Percentiles rank a stretch among this genome's conserved stretches.
These are phyloP conservation scores for Phytophthora melonis DNA, from an alignment of 352 stramenopile genomes.

Conservation along the genomic window DNA sequence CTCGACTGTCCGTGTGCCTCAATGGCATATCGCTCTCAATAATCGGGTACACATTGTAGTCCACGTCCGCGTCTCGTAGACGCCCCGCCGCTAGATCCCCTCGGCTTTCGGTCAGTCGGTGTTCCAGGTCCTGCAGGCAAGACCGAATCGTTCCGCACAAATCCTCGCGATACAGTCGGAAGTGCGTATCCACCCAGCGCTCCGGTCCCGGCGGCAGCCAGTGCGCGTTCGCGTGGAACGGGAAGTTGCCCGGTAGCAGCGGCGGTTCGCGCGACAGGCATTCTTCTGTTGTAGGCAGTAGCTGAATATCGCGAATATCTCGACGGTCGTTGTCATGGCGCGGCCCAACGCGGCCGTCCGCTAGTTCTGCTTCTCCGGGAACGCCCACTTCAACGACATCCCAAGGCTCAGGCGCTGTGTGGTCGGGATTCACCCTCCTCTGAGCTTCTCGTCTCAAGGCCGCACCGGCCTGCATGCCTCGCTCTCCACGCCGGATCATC, in stretches of 20 bases:
- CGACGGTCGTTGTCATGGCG: slow-evolving; percentile 53
- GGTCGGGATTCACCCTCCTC: neutral
- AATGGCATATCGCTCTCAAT: slow-evolving; percentile 24
- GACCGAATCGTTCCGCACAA: slow-evolving; percentile 44
- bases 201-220: slow-evolving; percentile 51
- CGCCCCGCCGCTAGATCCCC: slow-evolving; percentile 27
- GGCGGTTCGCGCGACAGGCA: slow-evolving; percentile 37
- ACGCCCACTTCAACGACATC: slow-evolving; percentile 41
- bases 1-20: slow-evolving; percentile 37
- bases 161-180: slow-evolving; percentile 56
- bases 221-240: slow-evolving; percentile 50
- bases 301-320: slow-evolving; percentile 43
- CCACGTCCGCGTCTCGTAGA: slow-evolving; percentile 34
- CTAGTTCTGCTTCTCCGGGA: slow-evolving; percentile 26
- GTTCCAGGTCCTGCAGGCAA: slow-evolving; percentile 44
- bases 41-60: slow-evolving; percentile 47
- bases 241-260: slow-evolving; percentile 47
- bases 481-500: slow-evolving; percentile 40
- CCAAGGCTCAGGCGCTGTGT: slow-evolving; percentile 22
- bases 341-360: slow-evolving; percentile 39
- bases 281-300: slow-evolving; percentile 51
- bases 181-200: slow-evolving; percentile 56
- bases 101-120: slow-evolving; percentile 20
- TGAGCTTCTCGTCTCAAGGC: slow-evolving; percentile 17
- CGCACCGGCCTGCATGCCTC: slow-evolving; percentile 16